Evolutionary conservation across 139 green algal species (phyloP).

Genomic region (Micromonas pusilla): DNA sequence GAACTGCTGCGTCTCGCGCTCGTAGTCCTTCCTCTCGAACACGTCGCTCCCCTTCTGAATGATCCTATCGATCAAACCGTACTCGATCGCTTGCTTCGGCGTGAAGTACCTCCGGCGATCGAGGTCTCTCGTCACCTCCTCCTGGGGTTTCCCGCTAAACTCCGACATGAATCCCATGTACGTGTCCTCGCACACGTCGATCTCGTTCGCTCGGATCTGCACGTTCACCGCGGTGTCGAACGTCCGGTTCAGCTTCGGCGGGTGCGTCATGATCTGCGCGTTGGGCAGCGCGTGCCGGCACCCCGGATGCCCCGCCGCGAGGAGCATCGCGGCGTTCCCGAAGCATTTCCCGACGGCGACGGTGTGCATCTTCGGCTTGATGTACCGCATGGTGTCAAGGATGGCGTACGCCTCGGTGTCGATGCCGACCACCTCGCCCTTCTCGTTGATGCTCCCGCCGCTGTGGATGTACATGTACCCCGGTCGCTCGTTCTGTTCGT

Average conservation of each 20-base stretch:
- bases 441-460: constrained; percentile 58
- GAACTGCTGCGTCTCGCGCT: constrained; percentile 38
- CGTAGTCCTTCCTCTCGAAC: constrained; percentile 55
- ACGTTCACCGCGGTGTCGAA: constrained; percentile 58
- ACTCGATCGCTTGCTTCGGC: constrained; percentile 73
- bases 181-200: constrained; percentile 56
- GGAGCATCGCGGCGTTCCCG: constrained; percentile 91
- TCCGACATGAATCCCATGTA: constrained; percentile 54
- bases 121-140: constrained; percentile 46
- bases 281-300: constrained; percentile 80
- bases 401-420: constrained; percentile 98
- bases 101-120: constrained; percentile 55
- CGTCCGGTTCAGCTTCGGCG: constrained; percentile 49
- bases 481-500: constrained; percentile 72
- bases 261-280: constrained; percentile 49
- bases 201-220: constrained; percentile 75
- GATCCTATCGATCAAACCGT: constrained; percentile 78
- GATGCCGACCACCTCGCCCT: constrained; percentile 85
- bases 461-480: constrained; percentile 98
- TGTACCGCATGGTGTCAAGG: constrained; percentile 92
- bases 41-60: constrained; percentile 41
- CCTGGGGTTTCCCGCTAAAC: constrained; percentile 55
- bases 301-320: constrained; percentile 76
- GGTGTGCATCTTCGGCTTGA: constrained; percentile 82
- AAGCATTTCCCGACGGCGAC: constrained; percentile 87